phyloP scores from a whole-genome alignment of 768 basidiomycete species.

The Chalciporus pseudorubinellus region DNA sequence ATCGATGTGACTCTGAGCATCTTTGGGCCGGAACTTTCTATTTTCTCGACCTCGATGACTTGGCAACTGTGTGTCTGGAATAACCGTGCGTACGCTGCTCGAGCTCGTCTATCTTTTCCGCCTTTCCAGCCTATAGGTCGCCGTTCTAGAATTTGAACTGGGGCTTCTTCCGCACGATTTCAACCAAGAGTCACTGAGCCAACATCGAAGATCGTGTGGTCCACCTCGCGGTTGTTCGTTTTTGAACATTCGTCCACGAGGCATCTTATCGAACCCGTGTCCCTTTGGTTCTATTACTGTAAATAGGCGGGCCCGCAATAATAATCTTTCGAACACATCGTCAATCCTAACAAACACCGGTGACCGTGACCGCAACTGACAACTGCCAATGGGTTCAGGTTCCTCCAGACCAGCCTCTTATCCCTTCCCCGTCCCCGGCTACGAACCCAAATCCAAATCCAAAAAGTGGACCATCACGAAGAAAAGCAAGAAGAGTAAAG shows the following conservation, averaged over 20 bases:
- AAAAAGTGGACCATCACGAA: slow-evolving; percentile 19
- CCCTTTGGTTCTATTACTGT: not conserved
- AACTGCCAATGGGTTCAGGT: slow-evolving; percentile 22
- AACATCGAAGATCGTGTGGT: not conserved
- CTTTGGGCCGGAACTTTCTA: too few species aligned
- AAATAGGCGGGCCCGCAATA: too few species aligned
- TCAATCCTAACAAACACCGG: not conserved
- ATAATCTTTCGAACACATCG: not conserved
- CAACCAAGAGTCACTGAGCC: not conserved
- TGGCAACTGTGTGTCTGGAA: too few species aligned
- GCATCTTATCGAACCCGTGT: slow-evolving; percentile 9
- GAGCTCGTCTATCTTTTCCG: not conserved
- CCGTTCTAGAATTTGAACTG: not conserved
- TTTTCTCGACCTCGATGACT: too few species aligned
- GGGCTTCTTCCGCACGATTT: not conserved
- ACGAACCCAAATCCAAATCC: slow-evolving; percentile 6
- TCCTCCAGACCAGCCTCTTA: slow-evolving; percentile 16
- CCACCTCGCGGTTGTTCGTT: not conserved
- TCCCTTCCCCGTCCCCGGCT: slow-evolving; percentile 18
- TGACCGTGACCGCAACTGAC: not conserved
- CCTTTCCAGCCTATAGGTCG: not conserved
- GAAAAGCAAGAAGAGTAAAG: slow-evolving; percentile 19
- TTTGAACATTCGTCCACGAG: slow-evolving; percentile 4
- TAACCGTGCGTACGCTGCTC: too few species aligned
- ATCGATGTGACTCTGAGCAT: too few species aligned